Evolutionary conservation across 1,139 yeast genomes (phyloP), one percentile per base, ranked within the genome.

Genomic region (Magnusiomyces suaveolens): DNA sequence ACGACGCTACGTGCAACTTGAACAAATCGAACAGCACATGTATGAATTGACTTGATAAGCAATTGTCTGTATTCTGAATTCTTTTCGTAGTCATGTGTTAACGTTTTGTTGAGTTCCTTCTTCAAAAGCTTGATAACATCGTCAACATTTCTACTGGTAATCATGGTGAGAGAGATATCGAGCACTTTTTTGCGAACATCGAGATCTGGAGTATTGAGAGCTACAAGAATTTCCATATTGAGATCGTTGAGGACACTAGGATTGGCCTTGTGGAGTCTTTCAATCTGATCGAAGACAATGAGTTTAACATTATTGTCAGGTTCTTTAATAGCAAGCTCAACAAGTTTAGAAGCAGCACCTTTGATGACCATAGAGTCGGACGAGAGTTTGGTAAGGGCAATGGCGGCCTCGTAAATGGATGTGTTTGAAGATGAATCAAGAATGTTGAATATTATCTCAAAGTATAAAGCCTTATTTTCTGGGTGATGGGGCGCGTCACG

Each of bases 1-100:
- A 90, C 94, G 33, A 92, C 97, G 65, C 81, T 83, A 25, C 94
- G 84, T 38, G 97, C 96, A 61, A 90, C 95, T 67, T 90, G 96
- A 54, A 81, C 87, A 65, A 89, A 94, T 64, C 79, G 80, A 63
- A 89, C 82, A 20, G 98, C 98, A 67, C 92, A 83, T 64, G 83
- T 82, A 69, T 90, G 96, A 60, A 94, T 89, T 32, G 96, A 85
- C 62, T 84, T 83, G 61, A 92, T 90, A 62, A 94, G 79, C 59
- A 88, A 71, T 70, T 88, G 96, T 69, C 97, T 82, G 70, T 94
- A 94, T 65, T 89, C 96, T 51, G 84, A 73, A 58, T 84, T 78
- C 69, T 85, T 84, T 62, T 90, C 96, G 58, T 66, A 67, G 55
- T 82, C 83, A 47, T 84, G 79, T 50, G 78, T 75, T 47, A 82